Conservation (phyloP, 179 eudicot species). For the Actinidia arguta region DNA sequence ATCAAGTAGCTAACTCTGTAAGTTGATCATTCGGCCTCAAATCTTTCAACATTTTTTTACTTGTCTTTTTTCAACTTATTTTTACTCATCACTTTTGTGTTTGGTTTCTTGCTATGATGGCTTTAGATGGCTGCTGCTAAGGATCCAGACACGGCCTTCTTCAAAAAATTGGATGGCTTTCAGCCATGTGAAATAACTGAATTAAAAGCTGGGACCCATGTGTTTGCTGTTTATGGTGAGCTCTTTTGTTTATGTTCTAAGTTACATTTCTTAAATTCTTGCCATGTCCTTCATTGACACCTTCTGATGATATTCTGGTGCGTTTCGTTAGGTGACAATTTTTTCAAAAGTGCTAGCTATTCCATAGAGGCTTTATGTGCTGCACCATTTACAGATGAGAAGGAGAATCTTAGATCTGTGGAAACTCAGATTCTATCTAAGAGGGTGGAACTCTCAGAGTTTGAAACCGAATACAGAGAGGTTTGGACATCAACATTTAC, state of each 20-base stretch:
- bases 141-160: slow-evolving; percentile 93
- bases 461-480: slow-evolving; percentile 96
- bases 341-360: slow-evolving; percentile 90
- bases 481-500: slow-evolving; percentile 34
- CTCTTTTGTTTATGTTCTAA: slow-evolving; percentile 15
- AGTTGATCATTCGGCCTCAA: slow-evolving; percentile 29
- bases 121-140: slow-evolving; percentile 76
- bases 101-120: slow-evolving; percentile 19
- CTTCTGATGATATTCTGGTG: slow-evolving; percentile 2
- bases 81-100: neutral
- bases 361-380: slow-evolving; percentile 86
- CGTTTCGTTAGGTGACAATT: slow-evolving; percentile 76
- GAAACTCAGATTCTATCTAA: slow-evolving; percentile 83
- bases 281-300: neutral
- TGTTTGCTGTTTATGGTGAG: slow-evolving; percentile 91
- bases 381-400: slow-evolving; percentile 68
- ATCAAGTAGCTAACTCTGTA: slow-evolving; percentile 62
- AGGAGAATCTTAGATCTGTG: slow-evolving; percentile 79
- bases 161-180: slow-evolving; percentile 87
- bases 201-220: slow-evolving; percentile 88
- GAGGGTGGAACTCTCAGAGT: slow-evolving; percentile 86
- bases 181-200: slow-evolving; percentile 94
- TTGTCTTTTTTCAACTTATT: neutral
- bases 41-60: neutral
- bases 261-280: neutral